Base-by-base conservation (phyloP, 2,329 filamentous ascomycete genomes). In the Remersonia thermophila region DNA sequence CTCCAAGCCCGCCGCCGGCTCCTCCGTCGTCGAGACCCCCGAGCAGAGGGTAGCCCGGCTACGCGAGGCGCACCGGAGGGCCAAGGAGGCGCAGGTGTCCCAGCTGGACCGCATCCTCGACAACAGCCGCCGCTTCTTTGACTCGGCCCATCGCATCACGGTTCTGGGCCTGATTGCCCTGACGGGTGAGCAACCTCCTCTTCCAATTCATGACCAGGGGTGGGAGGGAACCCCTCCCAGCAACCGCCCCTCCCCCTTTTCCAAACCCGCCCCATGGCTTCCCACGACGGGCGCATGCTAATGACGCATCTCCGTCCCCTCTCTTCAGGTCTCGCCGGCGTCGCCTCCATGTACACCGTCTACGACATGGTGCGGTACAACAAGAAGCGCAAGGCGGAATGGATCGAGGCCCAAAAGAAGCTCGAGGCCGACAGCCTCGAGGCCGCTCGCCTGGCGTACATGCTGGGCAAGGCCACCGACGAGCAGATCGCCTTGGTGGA, bases 11-110 rank as follows among this genome's bases (percentile, higher is more conserved):
- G 16, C 40, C 42, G 35, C 39, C 50, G 9, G 34, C 5, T 13
- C 37, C 3, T 30, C 23, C 12, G 32, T 39, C 14, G 56, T 61
- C 43, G 79, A 84, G 60, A 80, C 77, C 2, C 71, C 80, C 33
- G 73, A 76, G 55, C 71, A 83, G 60, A 75, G 77, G 49, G 79
- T 84, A 26, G 69, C 73, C 45, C 68, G 80, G 41, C 61, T 84
- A 50, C 68, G 80, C 36, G 75, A 76, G 31, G 76, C 78, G 42
- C 77, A 80, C 54, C 65, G 75, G 40, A 74, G 74, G n/a, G 75
- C 77, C 31, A 72, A 73, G 56, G 65, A 69, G 47, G 71, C 75
- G 15, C 60, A 68, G 50, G 55, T 71, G 32, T 75, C 71, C 44
- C 57, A 53, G 41, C 56, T 70, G 38, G 72, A 77, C 52, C 59